These are phyloP conservation scores for Fusarium pininemorale DNA, from an alignment of 2,329 filamentous ascomycete species.

Conservation along the genomic window DNA sequence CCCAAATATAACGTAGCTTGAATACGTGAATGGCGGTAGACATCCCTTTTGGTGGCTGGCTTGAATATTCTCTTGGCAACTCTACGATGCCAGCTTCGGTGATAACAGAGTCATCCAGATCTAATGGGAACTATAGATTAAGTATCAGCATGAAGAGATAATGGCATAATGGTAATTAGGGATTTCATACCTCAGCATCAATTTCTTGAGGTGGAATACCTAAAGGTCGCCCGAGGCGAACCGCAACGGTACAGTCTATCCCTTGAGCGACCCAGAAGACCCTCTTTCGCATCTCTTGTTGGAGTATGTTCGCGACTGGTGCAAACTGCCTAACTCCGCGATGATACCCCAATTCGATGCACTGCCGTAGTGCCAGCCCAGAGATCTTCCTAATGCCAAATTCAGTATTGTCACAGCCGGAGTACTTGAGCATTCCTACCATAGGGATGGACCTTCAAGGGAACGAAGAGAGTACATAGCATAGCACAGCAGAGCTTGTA, in stretches of 20 bases:
- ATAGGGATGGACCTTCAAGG: neutral
- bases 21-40: neutral
- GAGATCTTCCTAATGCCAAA: neutral
- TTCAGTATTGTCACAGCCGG: neutral
- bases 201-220: neutral
- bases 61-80: neutral
- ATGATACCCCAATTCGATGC: neutral
- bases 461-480: neutral
- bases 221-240: neutral
- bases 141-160: too few species aligned
- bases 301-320: neutral
- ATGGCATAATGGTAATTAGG: accelerated
- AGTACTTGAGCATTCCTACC: neutral
- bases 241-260: neutral
- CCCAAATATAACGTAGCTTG: neutral
- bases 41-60: neutral
- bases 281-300: neutral
- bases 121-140: neutral
- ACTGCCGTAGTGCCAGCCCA: neutral
- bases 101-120: neutral
- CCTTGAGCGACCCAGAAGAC: neutral
- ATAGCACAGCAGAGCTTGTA: neutral
- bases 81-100: neutral
- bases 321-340: neutral
- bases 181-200: neutral